A percentile compares a stretch with the other conserved stretches of the same genome.
Conservation (phyloP, 2,329 filamentous ascomycete genomes). For the Diaporthe batatas region DNA sequence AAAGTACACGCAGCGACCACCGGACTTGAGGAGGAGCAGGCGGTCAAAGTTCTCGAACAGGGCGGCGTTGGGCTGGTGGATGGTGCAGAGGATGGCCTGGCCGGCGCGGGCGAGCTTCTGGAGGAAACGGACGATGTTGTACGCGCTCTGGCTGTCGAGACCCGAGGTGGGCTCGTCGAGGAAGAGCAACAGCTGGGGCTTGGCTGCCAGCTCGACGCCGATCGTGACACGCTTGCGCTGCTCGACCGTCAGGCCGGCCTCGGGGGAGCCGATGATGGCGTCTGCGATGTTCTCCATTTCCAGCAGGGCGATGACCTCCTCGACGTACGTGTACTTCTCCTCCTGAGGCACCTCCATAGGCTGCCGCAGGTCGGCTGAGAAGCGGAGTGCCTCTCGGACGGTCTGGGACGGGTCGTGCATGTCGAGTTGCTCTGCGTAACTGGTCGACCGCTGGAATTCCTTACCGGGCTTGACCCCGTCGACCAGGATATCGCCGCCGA, state of each 20-base stretch:
- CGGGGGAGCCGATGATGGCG: constrained; percentile 68
- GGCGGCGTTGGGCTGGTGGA: constrained; percentile 89
- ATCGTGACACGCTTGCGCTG: constrained; percentile 86
- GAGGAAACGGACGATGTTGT: constrained; percentile 84
- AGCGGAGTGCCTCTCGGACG: constrained; percentile 73
- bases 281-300: constrained; percentile 72
- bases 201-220: constrained; percentile 89
- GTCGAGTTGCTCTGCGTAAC: constrained; percentile 74
- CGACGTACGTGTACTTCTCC: constrained; percentile 72
- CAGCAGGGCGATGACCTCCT: constrained; percentile 68
- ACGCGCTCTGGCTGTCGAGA: constrained; percentile 79
- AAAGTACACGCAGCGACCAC: constrained; percentile 87
- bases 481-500: constrained; percentile 68
- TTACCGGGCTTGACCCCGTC: constrained; percentile 69
- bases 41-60: constrained; percentile 92
- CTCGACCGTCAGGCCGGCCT: constrained; percentile 79
- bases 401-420: constrained; percentile 73
- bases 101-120: constrained; percentile 82
- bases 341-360: constrained; percentile 64
- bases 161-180: constrained; percentile 84
- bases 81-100: constrained; percentile 90
- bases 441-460: constrained; percentile 72
- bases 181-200: constrained; percentile 81
- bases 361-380: constrained; percentile 73
- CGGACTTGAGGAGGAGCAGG: constrained; percentile 81